Percentiles rank a stretch among this genome's conserved stretches.
Conservation (phyloP, 2,329 filamentous ascomycete genomes). For the Venturia carpophila region DNA sequence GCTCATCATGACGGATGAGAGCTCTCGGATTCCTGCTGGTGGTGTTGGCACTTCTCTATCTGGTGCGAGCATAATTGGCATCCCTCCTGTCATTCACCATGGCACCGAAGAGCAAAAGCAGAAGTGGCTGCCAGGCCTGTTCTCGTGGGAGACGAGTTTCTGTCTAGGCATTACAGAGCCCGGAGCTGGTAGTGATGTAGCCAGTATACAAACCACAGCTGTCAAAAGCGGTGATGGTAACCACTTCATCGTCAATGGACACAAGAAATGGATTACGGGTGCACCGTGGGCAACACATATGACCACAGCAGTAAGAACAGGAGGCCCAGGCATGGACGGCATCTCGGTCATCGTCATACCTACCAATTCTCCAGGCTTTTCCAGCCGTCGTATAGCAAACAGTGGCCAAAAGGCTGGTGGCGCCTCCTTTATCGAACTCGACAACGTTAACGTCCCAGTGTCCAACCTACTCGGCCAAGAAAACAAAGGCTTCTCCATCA, state of each 20-base stretch:
- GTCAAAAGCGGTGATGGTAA: constrained; percentile 67
- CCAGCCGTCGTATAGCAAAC: constrained; percentile 51
- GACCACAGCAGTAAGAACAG: constrained; percentile 55
- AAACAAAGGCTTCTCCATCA: constrained; percentile 48
- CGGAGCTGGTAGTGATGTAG: constrained; percentile 50
- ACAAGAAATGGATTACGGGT: constrained; percentile 63
- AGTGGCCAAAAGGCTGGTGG: constrained; percentile 60
- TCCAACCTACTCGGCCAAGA: constrained; percentile 48
- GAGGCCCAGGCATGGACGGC: constrained; percentile 45
- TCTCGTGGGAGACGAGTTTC: constrained; percentile 52
- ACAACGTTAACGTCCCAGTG: constrained; percentile 48
- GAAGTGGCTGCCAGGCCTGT: constrained; percentile 52
- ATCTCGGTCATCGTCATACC: constrained; percentile 54
- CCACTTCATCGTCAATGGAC: constrained; percentile 59
- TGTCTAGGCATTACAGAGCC: constrained; percentile 61
- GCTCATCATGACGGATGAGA: constrained; percentile 49
- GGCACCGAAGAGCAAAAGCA: constrained; percentile 53
- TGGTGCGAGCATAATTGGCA: constrained; percentile 55
- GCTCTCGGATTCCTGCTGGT: constrained; percentile 44
- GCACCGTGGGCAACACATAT: constrained; percentile 53
- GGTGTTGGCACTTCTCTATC: constrained; percentile 52
- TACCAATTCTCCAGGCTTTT: constrained; percentile 42
- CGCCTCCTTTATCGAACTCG: constrained; percentile 49
- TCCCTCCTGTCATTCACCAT: constrained; percentile 55
- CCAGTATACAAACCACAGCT: constrained; percentile 55